Evolutionary conservation across 2,329 filamentous ascomycete species (phyloP), one percentile per base, ranked within the genome.

Genomic region (Pseudogymnoascus sp.): DNA sequence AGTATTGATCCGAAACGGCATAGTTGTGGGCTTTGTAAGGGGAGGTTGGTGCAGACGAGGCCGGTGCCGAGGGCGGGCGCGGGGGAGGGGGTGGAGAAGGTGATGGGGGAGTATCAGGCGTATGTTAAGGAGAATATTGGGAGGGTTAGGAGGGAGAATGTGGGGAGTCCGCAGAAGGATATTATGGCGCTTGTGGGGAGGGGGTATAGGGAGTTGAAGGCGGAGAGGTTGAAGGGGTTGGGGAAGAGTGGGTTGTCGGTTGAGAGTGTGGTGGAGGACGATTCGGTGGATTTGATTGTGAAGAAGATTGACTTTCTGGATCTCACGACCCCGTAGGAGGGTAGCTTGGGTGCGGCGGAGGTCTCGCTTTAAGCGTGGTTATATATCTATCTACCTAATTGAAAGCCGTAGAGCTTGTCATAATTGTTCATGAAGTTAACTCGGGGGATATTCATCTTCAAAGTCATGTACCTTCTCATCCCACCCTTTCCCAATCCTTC

Each of bases 1-100:
- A 95, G 90, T 72, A 90, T 97, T 68, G 86, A 97, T 73, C 82
- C 88, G 0, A 72, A 73, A 31, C 82, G 84, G 59, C 87, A 92
- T 69, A 83, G 84, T 1, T 97, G 93, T 73, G 91, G 91, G 1
- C 77, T 74, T n/a, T 97, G 93, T 74, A 88, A 86, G 71, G 80
- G 83, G 3, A 74, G 75, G 60, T 75, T 99, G 67, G 78, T 85
- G 69, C 95, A 97, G 80, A 87, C 87, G 7, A 92, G 90, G 73
- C 93, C 93, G 0, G 82, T 83, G 40, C 92, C 92, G 0, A 79
- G 89, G 43, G 77, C 75, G 0, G 67, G 89, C 43, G 77, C 75
- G 0, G 67, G 1, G 67, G 65, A 0, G 63, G 62, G 5, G 59
- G 60, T 14, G 63, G 65, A 63, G 66, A 73, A 69, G 63, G 71